A percentile compares a stretch with the other conserved stretches of the same genome.
Conservation (phyloP, 345 rosid species). For the Eucalyptus cloeziana region DNA sequence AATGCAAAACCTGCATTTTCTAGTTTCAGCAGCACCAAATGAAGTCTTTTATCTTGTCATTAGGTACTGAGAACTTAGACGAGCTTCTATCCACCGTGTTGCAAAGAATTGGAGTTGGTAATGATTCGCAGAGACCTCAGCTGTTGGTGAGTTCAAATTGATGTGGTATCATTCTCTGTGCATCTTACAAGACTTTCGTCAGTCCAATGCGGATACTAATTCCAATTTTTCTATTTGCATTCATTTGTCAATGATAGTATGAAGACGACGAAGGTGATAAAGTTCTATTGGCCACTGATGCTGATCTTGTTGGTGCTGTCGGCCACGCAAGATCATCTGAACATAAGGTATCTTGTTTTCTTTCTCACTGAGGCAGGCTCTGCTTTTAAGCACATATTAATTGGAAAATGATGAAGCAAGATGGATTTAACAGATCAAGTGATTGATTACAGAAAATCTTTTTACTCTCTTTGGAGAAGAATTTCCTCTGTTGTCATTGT, state of each 20-base stretch:
- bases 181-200: background rate
- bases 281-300: constrained; percentile 60
- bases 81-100: constrained; percentile 57
- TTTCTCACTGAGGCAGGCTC: background rate
- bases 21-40: background rate
- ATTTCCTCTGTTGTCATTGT: background rate
- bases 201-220: background rate
- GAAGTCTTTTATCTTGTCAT: background rate
- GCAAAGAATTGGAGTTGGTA: constrained; percentile 53
- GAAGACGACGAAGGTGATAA: constrained; percentile 97
- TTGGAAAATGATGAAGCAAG: background rate
- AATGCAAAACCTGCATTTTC: background rate
- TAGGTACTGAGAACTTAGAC: constrained; percentile 55
- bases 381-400: background rate
- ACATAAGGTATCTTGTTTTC: constrained; percentile 41
- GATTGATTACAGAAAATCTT: background rate
- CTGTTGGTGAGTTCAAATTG: constrained; percentile 43
- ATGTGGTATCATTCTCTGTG: background rate
- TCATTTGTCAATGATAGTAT: constrained; percentile 18
- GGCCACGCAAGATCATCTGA: constrained; percentile 55
- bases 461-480: background rate
- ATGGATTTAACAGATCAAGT: background rate
- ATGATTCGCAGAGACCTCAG: constrained; percentile 36
- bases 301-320: constrained; percentile 67
- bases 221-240: background rate